Percentiles rank a stretch among this genome's conserved stretches.
Evolutionary conservation across 2,329 filamentous ascomycete genomes (phyloP).

Genomic region (Zalaria obscura): DNA sequence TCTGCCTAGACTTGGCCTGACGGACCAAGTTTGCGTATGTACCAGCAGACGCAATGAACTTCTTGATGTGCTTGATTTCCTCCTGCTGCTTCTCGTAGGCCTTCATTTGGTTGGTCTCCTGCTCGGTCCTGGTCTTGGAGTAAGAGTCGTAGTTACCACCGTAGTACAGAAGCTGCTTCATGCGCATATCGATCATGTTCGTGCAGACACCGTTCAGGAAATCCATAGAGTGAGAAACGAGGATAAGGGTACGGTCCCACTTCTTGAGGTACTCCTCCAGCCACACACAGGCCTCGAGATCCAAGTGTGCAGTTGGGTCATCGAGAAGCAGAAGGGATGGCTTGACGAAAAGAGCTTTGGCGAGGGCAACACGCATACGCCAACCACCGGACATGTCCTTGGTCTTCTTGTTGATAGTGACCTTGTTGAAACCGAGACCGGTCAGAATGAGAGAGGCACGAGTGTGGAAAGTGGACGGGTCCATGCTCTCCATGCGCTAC

Average conservation of each 20-base stretch:
- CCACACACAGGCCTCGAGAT: conserved; percentile 99
- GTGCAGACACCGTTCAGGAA: conserved; percentile 98
- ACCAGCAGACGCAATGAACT: conserved; percentile 99
- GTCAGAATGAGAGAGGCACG: conserved; percentile 93
- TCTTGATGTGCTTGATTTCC: conserved; percentile 98
- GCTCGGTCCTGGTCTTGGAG: conserved; percentile 82
- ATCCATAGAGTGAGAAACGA: conserved; percentile 96
- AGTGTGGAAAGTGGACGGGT: conserved; percentile 90
- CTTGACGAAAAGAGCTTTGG: conserved; percentile 96
- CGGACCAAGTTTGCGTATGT: conserved; percentile 98
- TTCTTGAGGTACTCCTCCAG: conserved; percentile 99
- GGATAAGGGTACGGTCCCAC: conserved; percentile 92
- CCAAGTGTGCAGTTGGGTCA: conserved; percentile 97
- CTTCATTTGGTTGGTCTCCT: conserved; percentile 98
- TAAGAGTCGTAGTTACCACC: conserved; percentile 99
- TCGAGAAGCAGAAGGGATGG: conserved; percentile 90
- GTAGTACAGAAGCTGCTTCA: conserved; percentile 83
- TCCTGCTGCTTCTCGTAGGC: conserved; percentile 98
- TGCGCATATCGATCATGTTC: conserved; percentile 97
- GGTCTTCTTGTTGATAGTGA: conserved; percentile 96
- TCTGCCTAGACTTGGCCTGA: conserved; percentile 97
- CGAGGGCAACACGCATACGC: conserved; percentile 98
- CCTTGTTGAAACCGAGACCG: conserved; percentile 98
- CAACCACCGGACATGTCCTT: conserved; percentile 99
- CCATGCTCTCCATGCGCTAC: conserved; percentile 96